Evolutionary conservation across 1,284 basidiomycete species (phyloP).

Genomic region (Boletus calvinii): DNA sequence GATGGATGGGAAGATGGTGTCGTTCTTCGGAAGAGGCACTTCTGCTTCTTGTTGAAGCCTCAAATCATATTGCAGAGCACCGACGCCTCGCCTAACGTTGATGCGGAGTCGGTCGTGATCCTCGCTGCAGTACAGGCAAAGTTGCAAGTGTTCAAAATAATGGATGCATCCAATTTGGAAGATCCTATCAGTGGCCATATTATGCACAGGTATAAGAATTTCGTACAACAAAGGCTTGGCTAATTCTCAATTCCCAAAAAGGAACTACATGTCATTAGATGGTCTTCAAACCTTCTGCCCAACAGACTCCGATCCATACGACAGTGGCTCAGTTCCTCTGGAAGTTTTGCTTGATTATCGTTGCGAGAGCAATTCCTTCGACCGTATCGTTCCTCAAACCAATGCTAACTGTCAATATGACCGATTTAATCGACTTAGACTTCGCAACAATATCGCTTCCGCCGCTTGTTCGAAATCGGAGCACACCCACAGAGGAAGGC

Average conservation of each 20-base stretch:
- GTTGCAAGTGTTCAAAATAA: slow-evolving; percentile 78
- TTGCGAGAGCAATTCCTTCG: slow-evolving; percentile 81
- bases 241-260: slow-evolving; percentile 30
- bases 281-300: slow-evolving; percentile 92
- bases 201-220: slow-evolving; percentile 68
- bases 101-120: slow-evolving; percentile 67
- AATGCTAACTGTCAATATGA: slow-evolving; percentile 88
- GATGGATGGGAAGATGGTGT: slow-evolving; percentile 72
- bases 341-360: slow-evolving; percentile 87
- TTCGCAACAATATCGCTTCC: slow-evolving; percentile 71
- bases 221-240: not conserved
- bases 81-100: slow-evolving; percentile 40
- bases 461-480: slow-evolving; percentile 37
- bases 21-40: slow-evolving; percentile 67
- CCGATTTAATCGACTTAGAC: slow-evolving; percentile 90
- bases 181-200: slow-evolving; percentile 87
- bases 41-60: slow-evolving; percentile 86
- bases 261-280: slow-evolving; percentile 73
- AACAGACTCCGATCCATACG: slow-evolving; percentile 39
- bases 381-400: slow-evolving; percentile 88
- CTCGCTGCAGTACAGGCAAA: slow-evolving; percentile 84
- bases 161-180: slow-evolving; percentile 77
- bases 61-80: slow-evolving; percentile 80
- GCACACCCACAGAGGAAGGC: slow-evolving; percentile 38
- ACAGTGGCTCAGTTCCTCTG: slow-evolving; percentile 68